These are phyloP conservation scores for Rhodotorula sp. DNA, from an alignment of 1,284 basidiomycete genomes.

Conservation along the genomic window DNA sequence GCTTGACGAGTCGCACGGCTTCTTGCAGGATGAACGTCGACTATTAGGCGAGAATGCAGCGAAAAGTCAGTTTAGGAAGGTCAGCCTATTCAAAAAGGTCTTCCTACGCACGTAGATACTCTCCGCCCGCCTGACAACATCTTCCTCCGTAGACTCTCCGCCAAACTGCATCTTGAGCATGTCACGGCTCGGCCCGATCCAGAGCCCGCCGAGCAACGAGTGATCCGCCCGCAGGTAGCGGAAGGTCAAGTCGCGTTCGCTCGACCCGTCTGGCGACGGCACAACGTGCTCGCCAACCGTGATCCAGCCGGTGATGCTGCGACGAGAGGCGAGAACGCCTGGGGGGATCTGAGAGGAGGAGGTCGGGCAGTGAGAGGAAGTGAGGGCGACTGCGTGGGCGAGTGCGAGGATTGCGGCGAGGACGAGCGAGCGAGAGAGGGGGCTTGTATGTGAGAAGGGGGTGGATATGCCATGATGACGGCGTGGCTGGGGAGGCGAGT, in stretches of 20 bases:
- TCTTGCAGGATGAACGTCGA: constrained; percentile 81
- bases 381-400: constrained; percentile 7
- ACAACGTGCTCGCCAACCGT: constrained; percentile 66
- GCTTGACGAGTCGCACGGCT: constrained; percentile 64
- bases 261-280: not conserved
- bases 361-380: constrained; percentile 20
- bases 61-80: not conserved
- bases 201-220: constrained; percentile 81
- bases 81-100: not conserved
- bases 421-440: not conserved
- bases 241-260: constrained; percentile 56
- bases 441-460: not conserved
- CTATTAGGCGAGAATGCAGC: constrained; percentile 55
- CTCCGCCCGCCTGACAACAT: constrained; percentile 47
- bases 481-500: not conserved
- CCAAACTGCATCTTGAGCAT: constrained; percentile 49
- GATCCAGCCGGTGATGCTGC: constrained; percentile 72
- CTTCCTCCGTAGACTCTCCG: constrained; percentile 18
- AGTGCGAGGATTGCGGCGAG: constrained; percentile 7
- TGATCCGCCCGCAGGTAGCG: constrained; percentile 83
- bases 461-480: not conserved
- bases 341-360: not conserved
- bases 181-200: constrained; percentile 57
- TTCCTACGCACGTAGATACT: constrained; percentile 48
- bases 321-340: constrained; percentile 61